Base-by-base conservation (phyloP, 1,139 yeast genomes). In the Pichia sp. region DNA sequence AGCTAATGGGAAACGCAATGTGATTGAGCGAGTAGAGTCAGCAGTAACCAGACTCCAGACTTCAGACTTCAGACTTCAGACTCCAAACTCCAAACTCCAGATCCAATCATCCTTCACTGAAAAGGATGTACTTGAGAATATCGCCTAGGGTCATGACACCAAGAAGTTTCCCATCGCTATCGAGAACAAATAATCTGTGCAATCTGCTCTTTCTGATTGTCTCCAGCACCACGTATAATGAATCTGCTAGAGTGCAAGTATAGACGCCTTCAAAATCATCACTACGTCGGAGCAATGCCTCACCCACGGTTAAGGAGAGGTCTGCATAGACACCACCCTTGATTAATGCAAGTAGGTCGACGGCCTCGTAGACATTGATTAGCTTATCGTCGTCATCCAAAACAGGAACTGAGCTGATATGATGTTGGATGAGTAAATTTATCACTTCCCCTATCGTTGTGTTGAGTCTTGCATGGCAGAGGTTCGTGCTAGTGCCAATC, bases 251-350 rank as follows among this genome's bases (percentile, higher is more conserved):
- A 0, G 97, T 87, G 62, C 98, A 93, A 0, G 97, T 91, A 60
- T 88, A 88, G 13, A 93, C 98, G 40, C 99, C 98, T 59, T 91
- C 98, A 54, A 91, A 93, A 57, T 91, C 97, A 50, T 88, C 96
- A 8, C 95, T 81, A 55, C 98, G 74, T 58, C 95, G 75, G 75
- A 91, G 77, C 39, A 93, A 68, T 0, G 98, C 98, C 58, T 91
- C 97, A 4, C 98, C 99, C 9, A 93, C 96, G 40, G 93, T 82
- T 48, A 93, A 66, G 31, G 88, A 84, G 46, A 91, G 66, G 59
- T 91, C 98, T 27, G 88, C 85, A 55, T 88, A 87, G 55, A 86
- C 80, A 3, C 97, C 97, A 28, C 96, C 96, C 59, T 88, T 91
- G 41, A 91, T 88, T 51, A 93, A 67, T 1, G 95, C 86, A 49